A percentile compares a stretch with the other conserved stretches of the same genome.
Evolutionary conservation across 78 protist genomes (phyloP).

Genomic region (Dictyostelium purpureum): DNA sequence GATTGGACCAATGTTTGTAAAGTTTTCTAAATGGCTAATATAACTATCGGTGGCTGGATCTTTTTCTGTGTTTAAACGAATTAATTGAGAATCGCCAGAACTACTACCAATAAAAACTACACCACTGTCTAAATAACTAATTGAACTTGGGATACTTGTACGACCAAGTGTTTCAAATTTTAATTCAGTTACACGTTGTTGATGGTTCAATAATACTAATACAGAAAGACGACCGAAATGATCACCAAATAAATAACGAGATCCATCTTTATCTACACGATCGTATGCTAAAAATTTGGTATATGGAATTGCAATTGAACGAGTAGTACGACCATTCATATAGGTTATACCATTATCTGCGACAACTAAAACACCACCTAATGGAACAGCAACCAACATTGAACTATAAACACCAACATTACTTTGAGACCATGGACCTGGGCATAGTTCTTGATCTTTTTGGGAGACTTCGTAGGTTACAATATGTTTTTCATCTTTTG

Average conservation of each 20-base stretch:
- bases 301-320: background rate
- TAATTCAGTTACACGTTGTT: constrained; percentile 15
- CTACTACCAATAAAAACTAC: constrained; percentile 88
- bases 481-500: constrained; percentile 66
- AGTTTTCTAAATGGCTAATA: constrained; percentile 53
- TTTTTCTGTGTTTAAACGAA: constrained; percentile 59
- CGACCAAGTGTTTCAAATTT: constrained; percentile 65
- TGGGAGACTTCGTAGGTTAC: constrained; percentile 66
- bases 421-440: constrained; percentile 37
- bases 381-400: constrained; percentile 83
- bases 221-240: constrained; percentile 47
- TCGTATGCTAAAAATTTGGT: constrained; percentile 24
- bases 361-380: constrained; percentile 85
- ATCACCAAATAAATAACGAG: constrained; percentile 80
- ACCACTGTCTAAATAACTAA: constrained; percentile 87
- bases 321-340: constrained; percentile 38
- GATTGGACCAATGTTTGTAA: constrained; percentile 94
- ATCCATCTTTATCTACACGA: constrained; percentile 71
- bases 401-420: constrained; percentile 79
- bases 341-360: constrained; percentile 90
- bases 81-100: constrained; percentile 89
- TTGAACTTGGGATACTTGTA: constrained; percentile 43
- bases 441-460: constrained; percentile 73
- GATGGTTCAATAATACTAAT: constrained; percentile 8
- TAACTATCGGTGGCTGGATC: constrained; percentile 38